phyloP scores from a whole-genome alignment of 2,329 filamentous ascomycete species.

The Lasiodiplodia sp. region DNA sequence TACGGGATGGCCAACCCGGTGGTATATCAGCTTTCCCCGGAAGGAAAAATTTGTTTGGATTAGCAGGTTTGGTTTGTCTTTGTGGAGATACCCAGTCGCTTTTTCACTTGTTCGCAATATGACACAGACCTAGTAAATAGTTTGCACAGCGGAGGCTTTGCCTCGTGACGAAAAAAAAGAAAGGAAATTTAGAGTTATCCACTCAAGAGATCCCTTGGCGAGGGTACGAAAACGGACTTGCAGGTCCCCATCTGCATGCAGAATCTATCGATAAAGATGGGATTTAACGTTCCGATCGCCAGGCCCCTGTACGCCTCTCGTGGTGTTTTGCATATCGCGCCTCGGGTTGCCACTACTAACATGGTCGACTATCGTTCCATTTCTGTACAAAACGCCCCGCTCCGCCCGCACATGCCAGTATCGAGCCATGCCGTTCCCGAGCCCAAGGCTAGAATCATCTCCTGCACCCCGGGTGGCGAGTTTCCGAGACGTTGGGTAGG shows the following conservation, averaged over 20 bases:
- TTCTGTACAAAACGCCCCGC: neutral
- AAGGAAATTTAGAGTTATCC: neutral
- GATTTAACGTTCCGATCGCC: neutral
- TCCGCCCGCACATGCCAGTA: neutral
- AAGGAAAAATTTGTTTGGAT: neutral
- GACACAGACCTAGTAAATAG: neutral
- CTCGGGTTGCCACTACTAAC: neutral
- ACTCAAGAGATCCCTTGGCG: neutral
- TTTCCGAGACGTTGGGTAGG: neutral
- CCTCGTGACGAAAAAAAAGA: neutral
- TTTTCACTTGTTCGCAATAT: neutral
- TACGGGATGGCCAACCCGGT: neutral
- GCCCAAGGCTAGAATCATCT: too few species aligned
- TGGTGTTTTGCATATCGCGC: neutral
- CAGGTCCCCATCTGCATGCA: too few species aligned
- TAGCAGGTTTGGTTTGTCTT: neutral
- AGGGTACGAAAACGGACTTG: too few species aligned
- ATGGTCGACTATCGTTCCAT: neutral
- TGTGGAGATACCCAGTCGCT: constrained; percentile 22
- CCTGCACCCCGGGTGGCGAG: neutral
- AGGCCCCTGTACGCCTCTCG: neutral
- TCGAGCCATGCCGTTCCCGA: neutral
- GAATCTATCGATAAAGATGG: neutral
- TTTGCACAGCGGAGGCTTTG: neutral
- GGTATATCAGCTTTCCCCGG: neutral